Evolutionary conservation across 2,329 filamentous ascomycete genomes (phyloP).

Genomic region (Alternaria metachromatica): DNA sequence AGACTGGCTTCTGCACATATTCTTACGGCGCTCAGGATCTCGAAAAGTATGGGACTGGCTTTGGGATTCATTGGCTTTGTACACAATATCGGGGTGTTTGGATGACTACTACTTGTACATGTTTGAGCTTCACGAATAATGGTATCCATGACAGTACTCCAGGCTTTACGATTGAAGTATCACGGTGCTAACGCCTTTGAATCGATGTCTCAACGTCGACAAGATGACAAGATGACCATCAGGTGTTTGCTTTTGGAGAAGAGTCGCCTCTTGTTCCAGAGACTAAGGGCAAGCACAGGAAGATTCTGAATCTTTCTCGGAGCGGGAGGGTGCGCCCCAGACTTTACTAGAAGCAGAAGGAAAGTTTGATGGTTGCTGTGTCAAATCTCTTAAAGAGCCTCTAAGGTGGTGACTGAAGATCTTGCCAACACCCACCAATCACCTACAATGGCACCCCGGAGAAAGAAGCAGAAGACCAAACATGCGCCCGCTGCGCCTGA

Average conservation of each 20-base stretch:
- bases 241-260: background rate
- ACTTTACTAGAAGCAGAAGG: background rate
- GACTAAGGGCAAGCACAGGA: background rate
- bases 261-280: background rate
- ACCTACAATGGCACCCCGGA: background rate
- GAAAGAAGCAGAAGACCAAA: background rate
- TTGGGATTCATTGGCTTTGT: background rate
- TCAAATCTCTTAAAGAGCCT: background rate
- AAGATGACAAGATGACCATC: no score
- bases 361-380: background rate
- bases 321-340: background rate
- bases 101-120: background rate
- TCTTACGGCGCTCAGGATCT: background rate
- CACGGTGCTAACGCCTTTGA: background rate
- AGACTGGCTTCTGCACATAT: background rate
- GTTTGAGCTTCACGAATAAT: slow-evolving; percentile 7
- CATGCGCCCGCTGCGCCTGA: background rate
- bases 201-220: background rate
- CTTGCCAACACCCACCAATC: background rate
- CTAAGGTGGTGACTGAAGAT: rapidly evolving
- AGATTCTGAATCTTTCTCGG: background rate
- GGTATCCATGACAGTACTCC: background rate
- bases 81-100: background rate
- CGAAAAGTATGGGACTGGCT: background rate
- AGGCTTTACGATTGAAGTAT: background rate